Evolutionary conservation across 371 early-diverging fungal species (phyloP).

Genomic region (Syncephalastrum monosporum): DNA sequence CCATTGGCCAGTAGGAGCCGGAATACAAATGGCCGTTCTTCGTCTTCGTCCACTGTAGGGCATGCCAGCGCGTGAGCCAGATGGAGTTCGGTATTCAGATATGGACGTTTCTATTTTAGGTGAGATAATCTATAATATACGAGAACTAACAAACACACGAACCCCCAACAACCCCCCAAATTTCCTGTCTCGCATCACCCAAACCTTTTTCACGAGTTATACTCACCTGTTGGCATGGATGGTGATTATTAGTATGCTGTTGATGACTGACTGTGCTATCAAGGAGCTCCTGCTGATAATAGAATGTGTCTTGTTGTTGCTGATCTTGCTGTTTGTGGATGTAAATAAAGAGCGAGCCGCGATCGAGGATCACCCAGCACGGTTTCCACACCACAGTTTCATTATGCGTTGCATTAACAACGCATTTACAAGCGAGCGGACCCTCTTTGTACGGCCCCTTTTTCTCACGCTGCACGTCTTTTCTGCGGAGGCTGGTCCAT

Average conservation of each 20-base stretch:
- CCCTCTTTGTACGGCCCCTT: slow-evolving; percentile 26
- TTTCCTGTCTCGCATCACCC: too few species aligned
- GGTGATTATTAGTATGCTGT: not conserved
- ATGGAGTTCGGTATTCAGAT: slow-evolving; percentile 9
- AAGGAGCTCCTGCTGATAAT: slow-evolving; percentile 3
- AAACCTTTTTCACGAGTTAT: not conserved
- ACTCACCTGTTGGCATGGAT: slow-evolving; percentile 7
- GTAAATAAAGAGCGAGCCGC: slow-evolving; percentile 25
- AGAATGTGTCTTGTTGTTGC: not conserved
- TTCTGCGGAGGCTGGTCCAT: slow-evolving; percentile 20
- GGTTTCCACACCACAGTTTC: slow-evolving; percentile 14
- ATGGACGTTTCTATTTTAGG: slow-evolving; percentile 16
- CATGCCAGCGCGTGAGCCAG: slow-evolving; percentile 15
- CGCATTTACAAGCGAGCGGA: slow-evolving; percentile 16
- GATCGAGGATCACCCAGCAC: slow-evolving; percentile 27
- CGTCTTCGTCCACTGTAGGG: not conserved
- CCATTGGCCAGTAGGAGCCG: slow-evolving; percentile 18
- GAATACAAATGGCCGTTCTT: slow-evolving; percentile 15
- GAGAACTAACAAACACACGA: not conserved
- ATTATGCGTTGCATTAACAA: slow-evolving; percentile 2
- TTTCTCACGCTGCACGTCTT: slow-evolving; percentile 16
- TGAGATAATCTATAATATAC: slow-evolving; percentile 17
- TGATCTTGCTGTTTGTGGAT: slow-evolving; percentile 6
- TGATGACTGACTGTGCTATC: not conserved
- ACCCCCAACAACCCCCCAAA: too few species aligned